A percentile compares a stretch with the other conserved stretches of the same genome.
Evolutionary conservation across 768 basidiomycete species (phyloP).

Genomic region (Chalciporus chontae): DNA sequence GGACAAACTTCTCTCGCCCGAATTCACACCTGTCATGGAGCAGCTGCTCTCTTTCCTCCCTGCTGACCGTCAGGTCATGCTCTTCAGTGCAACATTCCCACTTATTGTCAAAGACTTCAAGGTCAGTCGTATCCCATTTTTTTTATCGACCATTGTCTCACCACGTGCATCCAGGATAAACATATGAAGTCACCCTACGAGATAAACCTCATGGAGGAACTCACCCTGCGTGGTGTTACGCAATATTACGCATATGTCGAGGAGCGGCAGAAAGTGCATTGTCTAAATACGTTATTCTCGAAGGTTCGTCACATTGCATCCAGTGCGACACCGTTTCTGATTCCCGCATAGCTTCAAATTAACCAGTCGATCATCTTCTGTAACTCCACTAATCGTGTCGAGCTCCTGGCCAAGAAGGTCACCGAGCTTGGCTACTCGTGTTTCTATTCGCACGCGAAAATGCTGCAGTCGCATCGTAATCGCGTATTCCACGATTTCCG

Average conservation of each 20-base stretch:
- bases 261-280: constrained; percentile 99
- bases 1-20: constrained; percentile 94
- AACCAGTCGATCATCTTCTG: constrained; percentile 99
- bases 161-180: constrained; percentile 61
- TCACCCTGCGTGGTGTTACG: constrained; percentile 96
- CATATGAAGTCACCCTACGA: constrained; percentile 95
- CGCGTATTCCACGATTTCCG: constrained; percentile 99
- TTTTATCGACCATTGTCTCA: constrained; percentile 2
- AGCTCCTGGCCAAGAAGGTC: constrained; percentile 98
- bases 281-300: constrained; percentile 98
- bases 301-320: constrained; percentile 53
- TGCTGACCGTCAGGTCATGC: constrained; percentile 89
- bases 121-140: constrained; percentile 37
- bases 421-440: constrained; percentile 99
- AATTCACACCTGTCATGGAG: constrained; percentile 99
- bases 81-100: constrained; percentile 99
- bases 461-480: constrained; percentile 98
- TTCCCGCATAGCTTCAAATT: constrained; percentile 82
- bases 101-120: constrained; percentile 99
- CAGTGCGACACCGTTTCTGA: constrained; percentile 2
- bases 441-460: constrained; percentile 99
- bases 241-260: constrained; percentile 99
- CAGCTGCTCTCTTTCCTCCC: constrained; percentile 87
- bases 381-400: constrained; percentile 99
- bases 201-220: constrained; percentile 99